Conservation (phyloP, 257 asterid species). For the Nicotiana noctiflora region DNA sequence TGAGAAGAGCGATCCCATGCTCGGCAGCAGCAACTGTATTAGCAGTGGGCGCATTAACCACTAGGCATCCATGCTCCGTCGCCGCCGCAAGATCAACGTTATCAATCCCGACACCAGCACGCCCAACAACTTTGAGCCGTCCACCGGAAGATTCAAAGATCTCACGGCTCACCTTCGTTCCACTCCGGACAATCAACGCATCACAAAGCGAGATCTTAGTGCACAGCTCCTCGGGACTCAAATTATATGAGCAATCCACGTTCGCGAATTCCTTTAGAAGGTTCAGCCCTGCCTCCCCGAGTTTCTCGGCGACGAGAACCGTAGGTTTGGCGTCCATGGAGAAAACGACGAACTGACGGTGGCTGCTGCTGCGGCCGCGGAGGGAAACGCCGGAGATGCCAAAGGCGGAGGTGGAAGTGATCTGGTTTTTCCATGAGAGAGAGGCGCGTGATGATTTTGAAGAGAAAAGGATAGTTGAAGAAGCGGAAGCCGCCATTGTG, state of each 20-base stretch:
- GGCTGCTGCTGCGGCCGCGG: slow-evolving; percentile 24
- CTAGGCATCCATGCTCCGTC: slow-evolving; percentile 90
- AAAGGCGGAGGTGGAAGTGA: slow-evolving; percentile 30
- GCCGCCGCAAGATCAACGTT: slow-evolving; percentile 98
- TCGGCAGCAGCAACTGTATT: slow-evolving; percentile 93
- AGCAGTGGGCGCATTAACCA: slow-evolving; percentile 93
- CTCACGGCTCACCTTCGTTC: slow-evolving; percentile 78
- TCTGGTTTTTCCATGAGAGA: slow-evolving; percentile 34
- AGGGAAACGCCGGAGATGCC: slow-evolving; percentile 32
- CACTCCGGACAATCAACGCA: slow-evolving; percentile 85
- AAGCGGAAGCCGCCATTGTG: slow-evolving; percentile 58
- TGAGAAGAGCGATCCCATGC: slow-evolving; percentile 84
- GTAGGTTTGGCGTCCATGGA: slow-evolving; percentile 84
- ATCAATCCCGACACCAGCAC: slow-evolving; percentile 95
- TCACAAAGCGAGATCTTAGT: slow-evolving; percentile 85
- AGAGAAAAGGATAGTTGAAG: slow-evolving; percentile 26
- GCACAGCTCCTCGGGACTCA: slow-evolving; percentile 82
- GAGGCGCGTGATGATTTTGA: slow-evolving; percentile 27
- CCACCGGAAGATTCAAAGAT: slow-evolving; percentile 87
- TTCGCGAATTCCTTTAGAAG: slow-evolving; percentile 69
- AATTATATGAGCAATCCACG: slow-evolving; percentile 80
- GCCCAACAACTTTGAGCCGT: slow-evolving; percentile 83
- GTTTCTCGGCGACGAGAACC: slow-evolving; percentile 78
- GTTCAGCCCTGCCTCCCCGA: slow-evolving; percentile 75
- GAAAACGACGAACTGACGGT: slow-evolving; percentile 40